phyloP scores from a whole-genome alignment of 768 basidiomycete species.

The Pholiota molesta region DNA sequence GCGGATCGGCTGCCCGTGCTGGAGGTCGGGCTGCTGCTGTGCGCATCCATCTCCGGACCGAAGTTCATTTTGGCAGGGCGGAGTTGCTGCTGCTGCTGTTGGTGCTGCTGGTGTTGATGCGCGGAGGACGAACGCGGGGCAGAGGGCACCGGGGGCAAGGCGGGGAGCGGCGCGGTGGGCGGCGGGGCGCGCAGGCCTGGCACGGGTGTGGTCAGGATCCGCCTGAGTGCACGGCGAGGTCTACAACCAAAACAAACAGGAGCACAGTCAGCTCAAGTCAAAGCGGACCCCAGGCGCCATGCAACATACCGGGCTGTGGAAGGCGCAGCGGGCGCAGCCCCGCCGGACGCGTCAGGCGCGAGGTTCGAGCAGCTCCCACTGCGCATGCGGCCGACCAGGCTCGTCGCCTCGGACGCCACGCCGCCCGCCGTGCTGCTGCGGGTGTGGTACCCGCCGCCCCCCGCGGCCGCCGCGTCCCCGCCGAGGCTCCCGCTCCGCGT shows the following conservation, averaged over 20 bases:
- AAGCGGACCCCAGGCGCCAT: background rate
- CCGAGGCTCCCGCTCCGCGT: constrained; percentile 51
- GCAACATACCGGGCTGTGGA: constrained; percentile 20
- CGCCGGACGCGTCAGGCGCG: constrained; percentile 11
- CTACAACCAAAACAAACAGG: constrained; percentile 26
- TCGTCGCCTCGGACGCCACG: constrained; percentile 38
- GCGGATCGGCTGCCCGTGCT: constrained; percentile 5
- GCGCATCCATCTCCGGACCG: background rate
- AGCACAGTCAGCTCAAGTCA: background rate
- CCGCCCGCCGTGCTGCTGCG: constrained; percentile 28
- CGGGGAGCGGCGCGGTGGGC: constrained; percentile 43
- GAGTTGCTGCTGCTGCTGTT: constrained; percentile 9
- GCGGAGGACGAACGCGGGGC: constrained; percentile 5
- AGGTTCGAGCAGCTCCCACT: constrained; percentile 53
- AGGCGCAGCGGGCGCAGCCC: background rate
- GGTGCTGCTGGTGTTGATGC: background rate
- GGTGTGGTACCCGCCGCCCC: background rate
- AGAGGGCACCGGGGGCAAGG: constrained; percentile 27
- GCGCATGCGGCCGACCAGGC: constrained; percentile 53
- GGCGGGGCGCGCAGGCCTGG: constrained; percentile 40
- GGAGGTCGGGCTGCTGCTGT: background rate
- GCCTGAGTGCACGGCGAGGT: constrained; percentile 41
- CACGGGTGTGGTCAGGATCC: constrained; percentile 32
- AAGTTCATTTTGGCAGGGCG: constrained; percentile 5
- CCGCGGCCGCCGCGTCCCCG: constrained; percentile 13